phyloP scores from a whole-genome alignment of 1,139 yeast genomes.

The Hanseniaspora gamundiae region DNA sequence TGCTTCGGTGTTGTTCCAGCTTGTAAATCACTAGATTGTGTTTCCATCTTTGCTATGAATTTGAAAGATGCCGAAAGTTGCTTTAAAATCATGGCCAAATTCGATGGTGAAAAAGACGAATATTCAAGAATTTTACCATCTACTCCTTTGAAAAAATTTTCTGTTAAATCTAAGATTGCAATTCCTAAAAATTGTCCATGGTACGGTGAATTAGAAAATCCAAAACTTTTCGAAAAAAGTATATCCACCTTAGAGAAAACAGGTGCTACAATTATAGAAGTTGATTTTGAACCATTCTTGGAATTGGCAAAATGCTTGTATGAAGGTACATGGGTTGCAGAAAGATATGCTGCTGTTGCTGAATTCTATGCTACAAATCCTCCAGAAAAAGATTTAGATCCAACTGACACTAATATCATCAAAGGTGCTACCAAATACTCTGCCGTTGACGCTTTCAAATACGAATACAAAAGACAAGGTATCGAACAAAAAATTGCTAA shows the following conservation, averaged over 20 bases:
- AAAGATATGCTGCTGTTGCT: slow-evolving; percentile 73
- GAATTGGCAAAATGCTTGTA: slow-evolving; percentile 81
- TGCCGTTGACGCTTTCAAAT: slow-evolving; percentile 76
- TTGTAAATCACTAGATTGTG: slow-evolving; percentile 87
- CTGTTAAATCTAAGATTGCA: slow-evolving; percentile 52
- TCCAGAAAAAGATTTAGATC: slow-evolving; percentile 63
- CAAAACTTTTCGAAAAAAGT: slow-evolving; percentile 51
- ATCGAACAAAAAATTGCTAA: slow-evolving; percentile 53
- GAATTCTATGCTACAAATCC: slow-evolving; percentile 65
- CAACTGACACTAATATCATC: slow-evolving; percentile 69
- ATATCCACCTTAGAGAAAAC: slow-evolving; percentile 40
- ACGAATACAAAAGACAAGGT: slow-evolving; percentile 71
- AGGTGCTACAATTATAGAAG: slow-evolving; percentile 47
- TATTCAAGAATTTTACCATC: slow-evolving; percentile 67
- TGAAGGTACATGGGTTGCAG: slow-evolving; percentile 99
- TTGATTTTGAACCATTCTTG: slow-evolving; percentile 63
- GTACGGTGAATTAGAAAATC: slow-evolving; percentile 74
- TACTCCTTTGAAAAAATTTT: slow-evolving; percentile 49
- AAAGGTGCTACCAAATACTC: slow-evolving; percentile 62
- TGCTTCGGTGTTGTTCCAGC: slow-evolving; percentile 94
- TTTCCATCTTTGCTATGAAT: slow-evolving; percentile 68
- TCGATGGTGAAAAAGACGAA: slow-evolving; percentile 63
- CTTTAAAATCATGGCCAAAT: slow-evolving; percentile 56
- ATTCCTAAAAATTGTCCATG: slow-evolving; percentile 64
- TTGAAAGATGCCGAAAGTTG: slow-evolving; percentile 72